These are phyloP conservation scores for Collybia nuda DNA, from an alignment of 768 basidiomycete species.

Conservation along the genomic window DNA sequence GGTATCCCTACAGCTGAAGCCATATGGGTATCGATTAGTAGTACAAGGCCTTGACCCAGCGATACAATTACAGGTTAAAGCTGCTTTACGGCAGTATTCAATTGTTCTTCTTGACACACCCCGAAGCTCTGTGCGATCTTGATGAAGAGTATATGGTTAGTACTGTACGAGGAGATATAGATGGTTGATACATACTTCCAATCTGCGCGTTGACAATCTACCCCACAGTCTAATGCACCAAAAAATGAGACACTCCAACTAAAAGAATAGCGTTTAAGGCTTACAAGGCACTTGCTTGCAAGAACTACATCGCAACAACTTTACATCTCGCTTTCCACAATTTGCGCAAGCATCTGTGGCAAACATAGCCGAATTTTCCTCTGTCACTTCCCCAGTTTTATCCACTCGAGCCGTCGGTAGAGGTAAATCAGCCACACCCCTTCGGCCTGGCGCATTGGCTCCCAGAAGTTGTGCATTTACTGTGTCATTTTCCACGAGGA, in stretches of 20 bases:
- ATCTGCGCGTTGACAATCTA: conserved; percentile 23
- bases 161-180: no score
- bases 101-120: no score
- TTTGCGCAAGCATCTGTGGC: conserved; percentile 28
- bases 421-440: conserved; percentile 18
- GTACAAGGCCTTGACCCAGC: no score
- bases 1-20: no score
- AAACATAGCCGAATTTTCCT: conserved; percentile 15
- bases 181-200: conserved; percentile 16
- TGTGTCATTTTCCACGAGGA: conserved; percentile 22
- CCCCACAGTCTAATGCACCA: conserved; percentile 19
- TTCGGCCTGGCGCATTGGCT: conserved; percentile 13
- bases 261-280: conserved; percentile 5
- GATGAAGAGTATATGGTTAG: no score
- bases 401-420: conserved; percentile 17
- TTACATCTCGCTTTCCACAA: conserved; percentile 25
- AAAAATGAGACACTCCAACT: not conserved
- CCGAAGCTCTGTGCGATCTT: no score
- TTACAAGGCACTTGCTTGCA: conserved; percentile 26
- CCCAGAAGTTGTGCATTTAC: conserved; percentile 13
- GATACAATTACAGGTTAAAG: no score
- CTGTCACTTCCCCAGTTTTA: conserved; percentile 13
- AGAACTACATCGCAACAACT: conserved; percentile 22
- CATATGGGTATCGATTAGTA: no score
- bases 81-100: no score